Base-by-base conservation (phyloP, 495 filamentous ascomycete species). In the Hamigera avellanea region DNA sequence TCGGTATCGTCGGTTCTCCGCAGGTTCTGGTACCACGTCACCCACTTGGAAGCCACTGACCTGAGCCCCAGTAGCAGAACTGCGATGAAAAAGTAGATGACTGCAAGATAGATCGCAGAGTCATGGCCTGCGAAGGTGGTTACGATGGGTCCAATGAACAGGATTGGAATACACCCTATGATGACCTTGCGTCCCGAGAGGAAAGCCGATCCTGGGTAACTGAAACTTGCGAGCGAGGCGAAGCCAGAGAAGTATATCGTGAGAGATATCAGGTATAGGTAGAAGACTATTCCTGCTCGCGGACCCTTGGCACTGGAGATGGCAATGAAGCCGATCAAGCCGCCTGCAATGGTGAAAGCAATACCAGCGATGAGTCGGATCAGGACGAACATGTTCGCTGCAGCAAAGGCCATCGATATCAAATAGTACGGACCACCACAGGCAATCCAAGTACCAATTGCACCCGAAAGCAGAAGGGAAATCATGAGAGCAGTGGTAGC, bases 341-440 rank as follows among this genome's bases (percentile, higher is more conserved):
- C 68, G 33, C 48, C 52, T 4, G 60, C 63, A 12, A 73, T 34
- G 6, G 65, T 67, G 37, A 78, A 65, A 5, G 72, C 69, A 35
- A 78, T 54, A 32, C 73, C 74, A n/a, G 69, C 72, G 44, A 73
- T 62, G 12, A 78, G 50, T 17, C 74, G 61, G 16, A 70, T 73
- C 2, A 77, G 52, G 10, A 78, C 63, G 38, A 76, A 76, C 61
- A 75, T 70, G 33, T 75, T 77, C 26, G 71, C 69, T 6, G 72
- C 73, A 7, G 70, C 64, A 45, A 77, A 78, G 1, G 71, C 72
- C 62, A 70, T 75, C 4, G 67, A 69, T 23, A 72, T 61, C 14
- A 78, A 62, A 43, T 78, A 78, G 53, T 77, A 78, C 1, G 63
- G 68, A 0, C 73, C 74, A 33, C 72, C 72, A 30, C 61, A 68